Base-by-base conservation (phyloP, 176 grass and related monocot species). In the Saccharum officinarum region DNA sequence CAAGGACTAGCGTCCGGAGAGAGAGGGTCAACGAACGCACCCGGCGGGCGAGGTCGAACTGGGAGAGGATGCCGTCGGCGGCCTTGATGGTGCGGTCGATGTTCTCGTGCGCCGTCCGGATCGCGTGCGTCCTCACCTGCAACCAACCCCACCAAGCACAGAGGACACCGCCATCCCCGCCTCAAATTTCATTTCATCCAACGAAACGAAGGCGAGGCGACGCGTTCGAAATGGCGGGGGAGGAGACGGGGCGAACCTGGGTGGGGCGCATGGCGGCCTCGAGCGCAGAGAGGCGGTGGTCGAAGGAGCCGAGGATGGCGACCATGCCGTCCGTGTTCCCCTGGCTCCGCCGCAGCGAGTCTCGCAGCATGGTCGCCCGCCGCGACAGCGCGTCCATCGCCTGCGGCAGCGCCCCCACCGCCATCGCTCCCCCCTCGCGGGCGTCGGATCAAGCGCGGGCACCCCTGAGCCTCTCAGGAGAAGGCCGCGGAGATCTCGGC, bases 241-340 rank as follows among this genome's bases (percentile, higher is more conserved):
- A 20, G 28, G 70, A 15, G 3, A 3, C 3, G 3, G 20, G 1
- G 1, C 1, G 44, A 30, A 93, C 96, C 93, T 95, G 96, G 30
- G 88, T 94, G 83, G 97, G 97, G 55, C 96, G 96, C 93, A 95
- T 95, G 68, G 88, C 89, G 31, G 93, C 89, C 86, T 98, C 96
- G 74, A 98, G 91, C 67, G 87, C 91, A 63, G 96, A 98, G 83
- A 95, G 93, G 77, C 89, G 96, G 83, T 98, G 93, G 83, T 95
- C 96, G 86, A 98, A 95, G 86, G 96, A 94, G 18, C 96, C 96
- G 80, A 98, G 89, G 83, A 92, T 95, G 66, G 89, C n/a, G 23
- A 98, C 93, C 93, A 94, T 95, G 70, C 88, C 77, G 14, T 98
- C 91, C 37, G 93, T 98, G 88, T 98, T 95, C 34, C 65, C 80